phyloP scores from a whole-genome alignment of 1,139 yeast species.

The Nakaseomyces nivariensis region DNA sequence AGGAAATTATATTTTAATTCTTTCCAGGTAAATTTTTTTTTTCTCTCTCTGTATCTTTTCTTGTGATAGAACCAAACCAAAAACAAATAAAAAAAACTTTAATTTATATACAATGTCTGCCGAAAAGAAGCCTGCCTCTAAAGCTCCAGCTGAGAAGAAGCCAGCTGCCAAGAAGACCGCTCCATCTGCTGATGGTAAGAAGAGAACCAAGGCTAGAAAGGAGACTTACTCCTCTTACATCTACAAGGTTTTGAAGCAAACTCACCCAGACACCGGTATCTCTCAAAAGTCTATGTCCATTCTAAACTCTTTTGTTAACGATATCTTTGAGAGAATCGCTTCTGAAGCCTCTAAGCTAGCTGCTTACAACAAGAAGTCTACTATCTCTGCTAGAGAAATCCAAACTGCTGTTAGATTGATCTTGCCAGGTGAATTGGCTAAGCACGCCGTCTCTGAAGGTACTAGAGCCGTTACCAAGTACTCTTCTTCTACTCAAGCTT shows the following conservation, averaged over 20 bases:
- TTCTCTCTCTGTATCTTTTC: no score
- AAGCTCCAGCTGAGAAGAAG: slow-evolving; percentile 97
- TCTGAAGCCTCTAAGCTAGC: slow-evolving; percentile 98
- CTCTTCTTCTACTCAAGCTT: slow-evolving; percentile 58
- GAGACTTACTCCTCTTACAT: slow-evolving; percentile 98
- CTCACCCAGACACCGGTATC: slow-evolving; percentile 99
- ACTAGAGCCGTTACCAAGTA: slow-evolving; percentile 99
- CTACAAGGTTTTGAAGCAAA: slow-evolving; percentile 97
- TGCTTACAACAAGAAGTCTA: slow-evolving; percentile 98
- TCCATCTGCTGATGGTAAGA: slow-evolving; percentile 65
- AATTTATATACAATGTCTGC: slow-evolving; percentile 61
- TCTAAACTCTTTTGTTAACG: slow-evolving; percentile 98
- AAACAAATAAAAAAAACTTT: no score
- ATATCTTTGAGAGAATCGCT: slow-evolving; percentile 91
- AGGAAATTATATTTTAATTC: not conserved
- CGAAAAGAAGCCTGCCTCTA: slow-evolving; percentile 97
- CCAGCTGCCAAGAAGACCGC: slow-evolving; percentile 95
- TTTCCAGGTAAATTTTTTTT: slow-evolving; percentile 9
- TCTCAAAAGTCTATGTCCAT: slow-evolving; percentile 99
- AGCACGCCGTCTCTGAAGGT: slow-evolving; percentile 99
- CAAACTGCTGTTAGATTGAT: slow-evolving; percentile 99
- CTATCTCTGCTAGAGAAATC: slow-evolving; percentile 98
- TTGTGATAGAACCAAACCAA: no score
- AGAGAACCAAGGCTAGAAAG: slow-evolving; percentile 96
- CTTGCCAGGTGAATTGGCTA: slow-evolving; percentile 99